These are phyloP conservation scores for Filobasidium uniguttulatum DNA, from an alignment of 1,284 basidiomycete genomes.

Conservation along the genomic window DNA sequence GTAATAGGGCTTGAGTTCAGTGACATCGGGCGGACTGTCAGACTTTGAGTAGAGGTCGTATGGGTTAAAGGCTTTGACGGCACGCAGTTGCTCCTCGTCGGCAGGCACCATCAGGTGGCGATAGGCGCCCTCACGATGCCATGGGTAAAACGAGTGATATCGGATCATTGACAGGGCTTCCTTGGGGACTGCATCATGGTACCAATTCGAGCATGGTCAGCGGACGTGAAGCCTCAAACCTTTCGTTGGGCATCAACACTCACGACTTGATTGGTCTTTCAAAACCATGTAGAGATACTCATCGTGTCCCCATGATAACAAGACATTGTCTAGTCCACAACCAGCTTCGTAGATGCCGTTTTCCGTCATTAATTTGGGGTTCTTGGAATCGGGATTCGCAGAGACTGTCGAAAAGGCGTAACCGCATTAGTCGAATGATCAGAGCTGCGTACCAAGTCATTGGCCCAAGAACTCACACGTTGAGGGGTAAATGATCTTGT, in stretches of 20 bases:
- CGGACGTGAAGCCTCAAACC: too few species aligned
- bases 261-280: constrained; percentile 24
- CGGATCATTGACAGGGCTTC: constrained; percentile 82
- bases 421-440: not conserved
- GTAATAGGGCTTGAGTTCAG: constrained; percentile 65
- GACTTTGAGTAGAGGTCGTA: constrained; percentile 85
- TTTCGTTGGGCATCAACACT: too few species aligned
- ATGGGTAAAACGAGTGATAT: constrained; percentile 91
- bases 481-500: constrained; percentile 73
- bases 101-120: constrained; percentile 57
- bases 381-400: constrained; percentile 58
- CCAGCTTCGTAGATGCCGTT: constrained; percentile 69
- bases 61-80: constrained; percentile 39
- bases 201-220: too few species aligned
- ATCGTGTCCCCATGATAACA: constrained; percentile 83
- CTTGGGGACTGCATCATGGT: constrained; percentile 51
- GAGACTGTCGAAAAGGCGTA: constrained; percentile 40
- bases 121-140: constrained; percentile 77
- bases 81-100: constrained; percentile 27
- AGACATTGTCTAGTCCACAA: constrained; percentile 79
- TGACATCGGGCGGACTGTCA: constrained; percentile 53
- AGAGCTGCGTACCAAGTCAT: not conserved
- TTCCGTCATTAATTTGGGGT: constrained; percentile 61
- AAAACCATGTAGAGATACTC: constrained; percentile 41
- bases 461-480: constrained; percentile 39